Evolutionary conservation across 805 yeast genomes (phyloP).

Genomic region (Wickerhamiella kurtzmanii): DNA sequence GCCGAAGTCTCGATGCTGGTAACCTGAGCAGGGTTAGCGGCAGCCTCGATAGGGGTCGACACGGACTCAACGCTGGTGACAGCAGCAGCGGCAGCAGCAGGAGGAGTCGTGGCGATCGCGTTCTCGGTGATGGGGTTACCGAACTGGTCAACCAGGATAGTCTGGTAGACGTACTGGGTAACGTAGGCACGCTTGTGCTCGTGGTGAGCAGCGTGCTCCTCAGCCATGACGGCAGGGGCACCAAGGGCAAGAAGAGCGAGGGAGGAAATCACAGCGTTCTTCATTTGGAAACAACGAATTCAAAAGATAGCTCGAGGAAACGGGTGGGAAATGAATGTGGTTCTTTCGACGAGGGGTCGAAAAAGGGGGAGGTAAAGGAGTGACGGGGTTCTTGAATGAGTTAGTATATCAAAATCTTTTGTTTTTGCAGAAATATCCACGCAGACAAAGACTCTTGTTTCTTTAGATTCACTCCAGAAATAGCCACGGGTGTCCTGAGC

Average conservation of each 20-base stretch:
- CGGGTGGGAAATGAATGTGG: background rate
- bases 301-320: constrained; percentile 2
- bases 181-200: constrained; percentile 38
- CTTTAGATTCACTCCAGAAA: too few relatives aligned
- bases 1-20: constrained; percentile 17
- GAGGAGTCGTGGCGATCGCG: constrained; percentile 24
- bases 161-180: constrained; percentile 35
- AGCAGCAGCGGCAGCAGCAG: constrained; percentile 13
- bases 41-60: constrained; percentile 22
- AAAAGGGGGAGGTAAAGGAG: constrained; percentile 13
- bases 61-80: constrained; percentile 20
- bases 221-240: constrained; percentile 30
- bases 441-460: too few relatives aligned
- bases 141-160: constrained; percentile 30
- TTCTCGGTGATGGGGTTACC: constrained; percentile 26
- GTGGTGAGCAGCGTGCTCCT: constrained; percentile 37
- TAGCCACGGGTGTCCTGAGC: background rate
- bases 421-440: too few relatives aligned
- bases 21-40: constrained; percentile 9
- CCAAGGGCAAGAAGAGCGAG: constrained; percentile 14
- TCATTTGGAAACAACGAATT: background rate
- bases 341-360: background rate
- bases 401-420: too few relatives aligned
- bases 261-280: background rate
- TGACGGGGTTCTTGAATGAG: constrained; percentile 13